Evolutionary conservation across 1,139 yeast genomes (phyloP).

Genomic region (Zygosaccharomyces sapae): DNA sequence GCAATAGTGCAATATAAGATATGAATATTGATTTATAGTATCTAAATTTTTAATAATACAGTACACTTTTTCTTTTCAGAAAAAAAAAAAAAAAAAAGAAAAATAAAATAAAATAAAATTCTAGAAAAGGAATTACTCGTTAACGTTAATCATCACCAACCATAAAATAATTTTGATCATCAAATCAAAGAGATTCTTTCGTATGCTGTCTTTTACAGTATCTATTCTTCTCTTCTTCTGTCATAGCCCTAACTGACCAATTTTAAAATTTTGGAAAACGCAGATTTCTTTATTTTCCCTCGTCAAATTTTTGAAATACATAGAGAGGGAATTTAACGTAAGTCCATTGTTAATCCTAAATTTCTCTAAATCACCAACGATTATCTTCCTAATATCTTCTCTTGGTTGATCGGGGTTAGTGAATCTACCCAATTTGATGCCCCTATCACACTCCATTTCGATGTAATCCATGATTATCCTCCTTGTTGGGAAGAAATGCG

Average conservation of each 20-base stretch:
- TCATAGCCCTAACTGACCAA: conserved; percentile 32
- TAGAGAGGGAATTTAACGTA: conserved; percentile 34
- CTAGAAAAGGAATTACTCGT: too few relatives aligned
- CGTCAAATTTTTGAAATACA: conserved; percentile 33
- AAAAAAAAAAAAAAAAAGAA: too few relatives aligned
- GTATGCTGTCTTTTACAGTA: conserved; percentile 33
- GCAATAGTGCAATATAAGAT: background rate
- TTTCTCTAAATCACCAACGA: conserved; percentile 36
- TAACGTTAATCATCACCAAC: conserved; percentile 3
- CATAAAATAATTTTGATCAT: background rate
- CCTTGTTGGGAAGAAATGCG: conserved; percentile 38
- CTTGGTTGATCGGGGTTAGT: conserved; percentile 28
- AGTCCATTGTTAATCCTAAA: conserved; percentile 35
- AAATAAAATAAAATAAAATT: too few relatives aligned
- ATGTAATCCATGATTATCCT: conserved; percentile 35
- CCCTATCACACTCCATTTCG: conserved; percentile 34
- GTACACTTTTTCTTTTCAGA: too few relatives aligned
- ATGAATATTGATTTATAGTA: background rate
- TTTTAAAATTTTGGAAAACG: conserved; percentile 32
- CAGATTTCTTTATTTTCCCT: conserved; percentile 33
- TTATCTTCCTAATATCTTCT: conserved; percentile 33
- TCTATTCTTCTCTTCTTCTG: conserved; percentile 32
- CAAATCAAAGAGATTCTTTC: conserved; percentile 6
- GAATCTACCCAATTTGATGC: conserved; percentile 34
- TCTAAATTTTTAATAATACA: too few relatives aligned